phyloP scores from a whole-genome alignment of 1,139 yeast genomes.

The Pichiaceae sp. region DNA sequence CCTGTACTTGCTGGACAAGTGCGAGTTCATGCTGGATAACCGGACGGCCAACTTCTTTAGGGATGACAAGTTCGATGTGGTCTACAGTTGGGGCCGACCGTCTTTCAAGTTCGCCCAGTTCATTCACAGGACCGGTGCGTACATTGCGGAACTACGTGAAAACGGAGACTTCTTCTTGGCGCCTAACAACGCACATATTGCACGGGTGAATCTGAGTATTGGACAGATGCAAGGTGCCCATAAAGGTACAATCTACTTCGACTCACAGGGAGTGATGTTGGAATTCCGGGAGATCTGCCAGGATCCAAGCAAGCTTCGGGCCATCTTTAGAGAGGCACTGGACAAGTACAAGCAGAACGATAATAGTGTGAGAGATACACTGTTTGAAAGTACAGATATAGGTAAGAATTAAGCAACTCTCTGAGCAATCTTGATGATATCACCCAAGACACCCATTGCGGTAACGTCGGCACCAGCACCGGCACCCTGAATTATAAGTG shows the following conservation, averaged over 20 bases:
- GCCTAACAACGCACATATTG: constrained; percentile 69
- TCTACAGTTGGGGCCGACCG: constrained; percentile 90
- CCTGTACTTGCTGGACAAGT: constrained; percentile 49
- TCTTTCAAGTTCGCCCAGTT: constrained; percentile 78
- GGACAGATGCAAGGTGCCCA: constrained; percentile 18
- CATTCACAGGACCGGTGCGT: constrained; percentile 82
- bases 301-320: constrained; percentile 36
- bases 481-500: constrained; percentile 94
- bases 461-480: constrained; percentile 99
- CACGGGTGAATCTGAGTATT: constrained; percentile 42
- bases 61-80: constrained; percentile 45
- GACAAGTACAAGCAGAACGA: constrained; percentile 28
- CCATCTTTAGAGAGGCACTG: constrained; percentile 53
- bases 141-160: constrained; percentile 79
- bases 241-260: constrained; percentile 31
- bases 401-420: constrained; percentile 42
- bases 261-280: constrained; percentile 67
- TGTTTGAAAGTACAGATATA: constrained; percentile 11
- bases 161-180: constrained; percentile 77
- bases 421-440: constrained; percentile 83
- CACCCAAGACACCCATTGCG: constrained; percentile 96
- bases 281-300: constrained; percentile 59
- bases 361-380: constrained; percentile 22
- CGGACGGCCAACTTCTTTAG: constrained; percentile 61
- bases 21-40: constrained; percentile 77